These are phyloP conservation scores for Volutella citrinella DNA, from an alignment of 2,329 filamentous ascomycete genomes.

Conservation along the genomic window DNA sequence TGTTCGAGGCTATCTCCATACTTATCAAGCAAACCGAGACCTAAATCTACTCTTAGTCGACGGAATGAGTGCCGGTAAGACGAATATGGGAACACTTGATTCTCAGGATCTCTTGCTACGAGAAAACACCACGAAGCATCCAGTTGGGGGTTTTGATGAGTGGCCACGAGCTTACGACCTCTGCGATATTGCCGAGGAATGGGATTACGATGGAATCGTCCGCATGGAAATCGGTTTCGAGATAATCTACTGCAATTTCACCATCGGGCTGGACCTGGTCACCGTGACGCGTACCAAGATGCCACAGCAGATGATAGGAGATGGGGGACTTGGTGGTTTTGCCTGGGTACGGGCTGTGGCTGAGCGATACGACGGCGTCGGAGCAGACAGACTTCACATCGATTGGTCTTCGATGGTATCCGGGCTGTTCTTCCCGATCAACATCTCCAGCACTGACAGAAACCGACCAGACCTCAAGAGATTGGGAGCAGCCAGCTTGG, in stretches of 20 bases:
- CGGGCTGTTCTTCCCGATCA: constrained; percentile 48
- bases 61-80: constrained; percentile 67
- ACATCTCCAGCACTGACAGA: constrained; percentile 42
- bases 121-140: constrained; percentile 27
- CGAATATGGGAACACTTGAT: constrained; percentile 63
- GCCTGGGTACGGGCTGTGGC: constrained; percentile 40
- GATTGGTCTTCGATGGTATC: constrained; percentile 52
- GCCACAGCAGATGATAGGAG: constrained; percentile 13
- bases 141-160: constrained; percentile 39
- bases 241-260: constrained; percentile 65
- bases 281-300: constrained; percentile 27
- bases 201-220: constrained; percentile 63
- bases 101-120: constrained; percentile 62
- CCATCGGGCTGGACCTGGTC: constrained; percentile 36
- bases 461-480: constrained; percentile 32
- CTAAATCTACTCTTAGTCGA: constrained; percentile 66
- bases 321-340: constrained; percentile 29
- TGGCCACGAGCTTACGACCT: constrained; percentile 49
- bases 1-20: constrained; percentile 61
- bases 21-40: constrained; percentile 56
- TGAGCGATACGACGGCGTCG: constrained; percentile 45
- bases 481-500: constrained; percentile 23
- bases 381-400: constrained; percentile 37
- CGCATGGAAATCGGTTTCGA: constrained; percentile 71
- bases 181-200: constrained; percentile 50